Evolutionary conservation across 2,329 filamentous ascomycete genomes (phyloP).

Genomic region (Sclerotinia spermophila): DNA sequence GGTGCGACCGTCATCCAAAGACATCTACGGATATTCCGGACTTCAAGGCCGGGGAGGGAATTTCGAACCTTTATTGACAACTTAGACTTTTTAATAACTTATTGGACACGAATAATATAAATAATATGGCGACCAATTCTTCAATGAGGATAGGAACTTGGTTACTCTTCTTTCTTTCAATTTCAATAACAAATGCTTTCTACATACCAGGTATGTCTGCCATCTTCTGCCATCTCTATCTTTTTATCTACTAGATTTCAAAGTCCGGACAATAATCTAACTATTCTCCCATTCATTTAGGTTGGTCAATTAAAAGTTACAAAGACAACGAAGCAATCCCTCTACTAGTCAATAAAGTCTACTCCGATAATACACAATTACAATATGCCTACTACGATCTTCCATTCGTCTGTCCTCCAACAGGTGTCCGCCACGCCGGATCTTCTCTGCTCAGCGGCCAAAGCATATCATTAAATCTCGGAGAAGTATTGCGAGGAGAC

Average conservation of each 20-base stretch:
- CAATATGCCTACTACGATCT: slow-evolving; percentile 89
- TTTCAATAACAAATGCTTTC: slow-evolving; percentile 61
- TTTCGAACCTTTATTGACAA: neutral
- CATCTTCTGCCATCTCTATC: neutral
- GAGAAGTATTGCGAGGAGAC: slow-evolving; percentile 83
- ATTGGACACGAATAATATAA: slow-evolving; percentile 22
- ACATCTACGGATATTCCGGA: neutral
- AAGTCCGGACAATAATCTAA: neutral
- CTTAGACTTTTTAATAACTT: slow-evolving; percentile 7
- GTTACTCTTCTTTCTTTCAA: slow-evolving; percentile 45
- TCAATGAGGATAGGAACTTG: slow-evolving; percentile 41
- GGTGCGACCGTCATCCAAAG: neutral
- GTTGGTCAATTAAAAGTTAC: slow-evolving; percentile 81
- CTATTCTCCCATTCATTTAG: slow-evolving; percentile 41
- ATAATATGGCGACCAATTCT: slow-evolving; percentile 27
- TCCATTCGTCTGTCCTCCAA: slow-evolving; percentile 80
- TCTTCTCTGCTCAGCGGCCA: slow-evolving; percentile 70
- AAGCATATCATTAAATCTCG: slow-evolving; percentile 76
- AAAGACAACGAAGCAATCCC: slow-evolving; percentile 72
- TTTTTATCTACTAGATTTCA: neutral
- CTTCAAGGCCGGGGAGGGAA: neutral
- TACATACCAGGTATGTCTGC: slow-evolving; percentile 72
- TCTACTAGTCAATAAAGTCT: slow-evolving; percentile 87
- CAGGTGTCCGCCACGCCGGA: slow-evolving; percentile 61
- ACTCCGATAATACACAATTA: slow-evolving; percentile 84